Conservation (phyloP, 352 stramenopile species). For the Phytophthora kernoviae region DNA sequence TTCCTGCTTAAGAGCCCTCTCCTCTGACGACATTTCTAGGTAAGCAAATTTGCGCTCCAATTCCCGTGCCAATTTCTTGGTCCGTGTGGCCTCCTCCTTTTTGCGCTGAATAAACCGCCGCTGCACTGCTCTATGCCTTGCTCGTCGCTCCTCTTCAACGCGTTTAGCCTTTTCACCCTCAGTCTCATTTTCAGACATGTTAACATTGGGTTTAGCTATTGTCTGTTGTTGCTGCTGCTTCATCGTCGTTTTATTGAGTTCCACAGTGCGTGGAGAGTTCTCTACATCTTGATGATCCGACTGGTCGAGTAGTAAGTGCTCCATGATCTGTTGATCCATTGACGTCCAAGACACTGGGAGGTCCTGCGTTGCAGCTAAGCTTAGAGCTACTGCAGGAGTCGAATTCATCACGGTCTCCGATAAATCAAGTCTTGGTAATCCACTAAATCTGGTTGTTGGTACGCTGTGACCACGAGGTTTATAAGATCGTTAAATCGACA, state of each 20-base stretch:
- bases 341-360: slow-evolving; percentile 44
- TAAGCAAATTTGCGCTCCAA: slow-evolving; percentile 47
- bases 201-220: slow-evolving; percentile 4
- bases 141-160: slow-evolving; percentile 47
- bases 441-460: not conserved
- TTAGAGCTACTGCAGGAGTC: slow-evolving; percentile 8
- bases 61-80: slow-evolving; percentile 33
- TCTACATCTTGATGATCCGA: slow-evolving; percentile 13
- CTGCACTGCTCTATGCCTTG: slow-evolving; percentile 54
- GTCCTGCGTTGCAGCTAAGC: not conserved
- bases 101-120: slow-evolving; percentile 63
- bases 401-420: slow-evolving; percentile 4
- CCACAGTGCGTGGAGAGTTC: slow-evolving; percentile 16
- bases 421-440: not conserved
- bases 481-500: no score
- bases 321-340: slow-evolving; percentile 66
- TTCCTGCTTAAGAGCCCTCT: slow-evolving; percentile 35
- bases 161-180: slow-evolving; percentile 10
- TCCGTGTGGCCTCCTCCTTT: slow-evolving; percentile 47
- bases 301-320: slow-evolving; percentile 49
- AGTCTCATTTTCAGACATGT: not conserved
- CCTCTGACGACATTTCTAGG: slow-evolving; percentile 43
- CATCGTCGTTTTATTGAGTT: slow-evolving; percentile 9
- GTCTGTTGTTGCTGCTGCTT: no score
- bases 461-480: no score